Evolutionary conservation across 23 red algal species (phyloP).

Genomic region (Gracilaria vermiculophylla): DNA sequence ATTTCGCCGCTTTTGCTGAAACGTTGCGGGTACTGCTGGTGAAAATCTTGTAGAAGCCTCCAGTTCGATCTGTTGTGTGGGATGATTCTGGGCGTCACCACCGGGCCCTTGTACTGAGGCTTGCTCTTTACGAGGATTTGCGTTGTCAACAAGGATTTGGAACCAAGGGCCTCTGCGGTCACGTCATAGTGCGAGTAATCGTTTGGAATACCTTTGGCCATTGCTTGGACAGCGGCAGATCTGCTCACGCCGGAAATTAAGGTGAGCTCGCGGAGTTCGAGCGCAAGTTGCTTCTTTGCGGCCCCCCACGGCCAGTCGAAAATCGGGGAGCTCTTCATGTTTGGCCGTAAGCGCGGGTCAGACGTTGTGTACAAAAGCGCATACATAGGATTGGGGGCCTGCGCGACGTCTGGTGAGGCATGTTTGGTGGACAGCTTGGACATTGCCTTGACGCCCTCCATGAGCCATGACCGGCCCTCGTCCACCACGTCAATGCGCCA

Average conservation of each 20-base stretch:
- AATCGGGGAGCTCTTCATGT: conserved; percentile 39
- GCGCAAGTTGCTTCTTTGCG: conserved; percentile 24
- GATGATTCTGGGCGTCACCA: conserved; percentile 16
- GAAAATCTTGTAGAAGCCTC: conserved; percentile 21
- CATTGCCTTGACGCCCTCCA: not conserved
- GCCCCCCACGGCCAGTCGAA: conserved; percentile 47
- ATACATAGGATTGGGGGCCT: not conserved
- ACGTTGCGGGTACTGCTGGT: not conserved
- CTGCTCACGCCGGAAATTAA: conserved; percentile 22
- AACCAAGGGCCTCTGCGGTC: conserved; percentile 26
- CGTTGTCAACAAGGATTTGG: not conserved
- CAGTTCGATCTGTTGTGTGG: conserved; percentile 51
- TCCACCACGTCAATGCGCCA: conserved; percentile 48
- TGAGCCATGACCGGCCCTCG: conserved; percentile 19
- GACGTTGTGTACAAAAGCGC: not conserved
- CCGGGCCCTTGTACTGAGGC: conserved; percentile 24
- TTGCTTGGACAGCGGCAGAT: not conserved
- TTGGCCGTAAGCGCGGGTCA: conserved; percentile 22
- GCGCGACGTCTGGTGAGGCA: not conserved
- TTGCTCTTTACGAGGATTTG: conserved; percentile 21
- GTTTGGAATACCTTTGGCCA: conserved; percentile 41
- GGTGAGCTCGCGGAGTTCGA: conserved; percentile 24
- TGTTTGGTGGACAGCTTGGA: not conserved
- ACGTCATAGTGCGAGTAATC: conserved; percentile 16
- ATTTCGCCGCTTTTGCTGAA: conserved; percentile 5